Evolutionary conservation across 176 grass and related monocot genomes (phyloP), one percentile per base, ranked within the genome.

Genomic region (Aegilops tauschii): DNA sequence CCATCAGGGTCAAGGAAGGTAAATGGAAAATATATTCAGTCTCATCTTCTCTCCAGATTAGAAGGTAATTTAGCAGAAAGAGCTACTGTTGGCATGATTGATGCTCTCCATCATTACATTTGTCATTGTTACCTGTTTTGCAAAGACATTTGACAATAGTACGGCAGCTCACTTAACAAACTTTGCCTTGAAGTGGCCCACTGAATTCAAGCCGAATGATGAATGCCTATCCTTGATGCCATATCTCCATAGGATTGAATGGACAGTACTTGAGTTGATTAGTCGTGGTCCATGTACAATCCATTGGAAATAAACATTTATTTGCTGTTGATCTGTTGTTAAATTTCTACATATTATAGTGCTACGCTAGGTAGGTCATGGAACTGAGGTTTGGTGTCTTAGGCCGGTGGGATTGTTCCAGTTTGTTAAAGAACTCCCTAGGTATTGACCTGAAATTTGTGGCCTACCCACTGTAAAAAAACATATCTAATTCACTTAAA

Each of bases 21-120:
- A 78, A 94, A 85, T 69, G 97, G 97, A 82, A 98, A 93, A 58
- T 96, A 98, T 91, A 90, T 98, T 65, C 94, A 94, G 39, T 96
- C 97, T 66, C 92, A 91, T 94, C 94, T 98, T 89, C 81, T 94
- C 67, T 84, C 86, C 81, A 94, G 97, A 87, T 87, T 98, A 85
- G 90, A 94, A 96, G 97, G 97, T 94, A 88, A 77, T 62, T 77
- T 64, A 28, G 61, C 27, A 37, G 79, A 83, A 66, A 13, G 4
- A 40, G 44, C 75, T 58, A 42, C 32, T 40, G 23, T 14, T 20
- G 8, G 28, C 17, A 34, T 3, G 10, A 23, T 85, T 52, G 74
- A 85, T 32, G 25, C 77, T 52, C 74, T 39, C 1, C 5, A 49
- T 68, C 40, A 30, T 70, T 56, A 56, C 45, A n/a, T 70, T 70